phyloP scores from a whole-genome alignment of 2,329 filamentous ascomycete genomes.

The Colletotrichum liaoningense region DNA sequence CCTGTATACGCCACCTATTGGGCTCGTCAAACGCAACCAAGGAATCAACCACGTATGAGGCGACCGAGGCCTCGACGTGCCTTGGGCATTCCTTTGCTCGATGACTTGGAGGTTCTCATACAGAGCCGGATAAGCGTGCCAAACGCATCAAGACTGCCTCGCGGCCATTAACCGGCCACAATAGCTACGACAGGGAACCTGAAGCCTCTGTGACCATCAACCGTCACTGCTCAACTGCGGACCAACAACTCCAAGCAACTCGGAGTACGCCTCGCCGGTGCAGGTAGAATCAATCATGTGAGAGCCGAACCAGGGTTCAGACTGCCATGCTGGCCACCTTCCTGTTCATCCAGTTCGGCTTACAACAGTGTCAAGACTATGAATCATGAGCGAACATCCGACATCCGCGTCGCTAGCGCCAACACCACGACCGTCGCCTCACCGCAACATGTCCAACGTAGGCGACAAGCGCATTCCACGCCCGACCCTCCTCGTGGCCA shows the following conservation, averaged over 20 bases:
- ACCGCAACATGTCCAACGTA: not conserved
- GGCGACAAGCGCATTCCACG: constrained; percentile 5
- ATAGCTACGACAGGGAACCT: not conserved
- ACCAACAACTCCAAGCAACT: not conserved
- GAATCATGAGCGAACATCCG: not conserved
- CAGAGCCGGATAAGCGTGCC: not conserved
- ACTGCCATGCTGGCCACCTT: not conserved
- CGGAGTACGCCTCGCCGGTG: not conserved
- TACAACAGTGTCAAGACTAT: not conserved
- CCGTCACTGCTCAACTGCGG: not conserved
- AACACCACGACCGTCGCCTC: not conserved
- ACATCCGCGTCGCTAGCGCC: not conserved
- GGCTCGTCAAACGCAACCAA: not conserved
- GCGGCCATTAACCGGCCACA: not conserved
- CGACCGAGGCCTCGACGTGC: too few species aligned
- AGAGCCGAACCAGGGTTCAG: not conserved
- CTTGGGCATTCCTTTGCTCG: too few species aligned
- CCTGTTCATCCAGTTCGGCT: not conserved
- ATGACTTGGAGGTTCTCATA: not conserved
- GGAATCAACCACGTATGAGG: too few species aligned
- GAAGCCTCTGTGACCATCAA: not conserved
- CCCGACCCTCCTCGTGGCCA: not conserved
- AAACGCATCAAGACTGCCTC: not conserved
- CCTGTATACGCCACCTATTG: not conserved
- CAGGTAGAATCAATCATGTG: constrained; percentile 1